These are phyloP conservation scores for Penicillium crustosum DNA, from an alignment of 2,329 filamentous ascomycete genomes.

Conservation along the genomic window DNA sequence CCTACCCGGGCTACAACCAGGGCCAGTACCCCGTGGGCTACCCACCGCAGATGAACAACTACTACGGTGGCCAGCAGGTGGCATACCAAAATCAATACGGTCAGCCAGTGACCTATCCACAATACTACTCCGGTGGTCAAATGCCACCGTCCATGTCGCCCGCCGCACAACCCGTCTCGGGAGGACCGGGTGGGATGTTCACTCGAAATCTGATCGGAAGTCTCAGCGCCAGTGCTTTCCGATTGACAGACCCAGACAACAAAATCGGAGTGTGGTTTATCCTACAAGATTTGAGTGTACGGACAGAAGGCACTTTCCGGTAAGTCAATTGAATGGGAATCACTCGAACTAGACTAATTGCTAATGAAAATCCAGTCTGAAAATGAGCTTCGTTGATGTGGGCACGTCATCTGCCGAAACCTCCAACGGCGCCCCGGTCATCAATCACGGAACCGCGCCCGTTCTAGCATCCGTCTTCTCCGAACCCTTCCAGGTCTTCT, in stretches of 20 bases:
- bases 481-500: conserved; percentile 88
- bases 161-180: conserved; percentile 34
- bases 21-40: conserved; percentile 43
- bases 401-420: conserved; percentile 50
- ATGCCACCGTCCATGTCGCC: conserved; percentile 40
- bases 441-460: conserved; percentile 75
- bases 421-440: conserved; percentile 45
- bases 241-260: conserved; percentile 73
- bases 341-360: not conserved
- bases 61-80: conserved; percentile 38
- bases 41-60: conserved; percentile 37
- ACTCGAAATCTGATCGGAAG: conserved; percentile 94
- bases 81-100: conserved; percentile 39
- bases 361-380: conserved; percentile 49
- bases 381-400: conserved; percentile 82
- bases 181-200: conserved; percentile 75
- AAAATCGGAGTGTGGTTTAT: conserved; percentile 96
- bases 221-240: conserved; percentile 82
- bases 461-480: conserved; percentile 85
- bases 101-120: conserved; percentile 34
- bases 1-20: conserved; percentile 39
- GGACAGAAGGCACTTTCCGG: conserved; percentile 89
- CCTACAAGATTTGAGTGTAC: conserved; percentile 88
- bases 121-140: conserved; percentile 32
- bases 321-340: conserved; percentile 45